Percentiles rank a stretch among this genome's conserved stretches.
Conservation (phyloP, 2,329 filamentous ascomycete species). For the Exophiala dermatitidis region DNA sequence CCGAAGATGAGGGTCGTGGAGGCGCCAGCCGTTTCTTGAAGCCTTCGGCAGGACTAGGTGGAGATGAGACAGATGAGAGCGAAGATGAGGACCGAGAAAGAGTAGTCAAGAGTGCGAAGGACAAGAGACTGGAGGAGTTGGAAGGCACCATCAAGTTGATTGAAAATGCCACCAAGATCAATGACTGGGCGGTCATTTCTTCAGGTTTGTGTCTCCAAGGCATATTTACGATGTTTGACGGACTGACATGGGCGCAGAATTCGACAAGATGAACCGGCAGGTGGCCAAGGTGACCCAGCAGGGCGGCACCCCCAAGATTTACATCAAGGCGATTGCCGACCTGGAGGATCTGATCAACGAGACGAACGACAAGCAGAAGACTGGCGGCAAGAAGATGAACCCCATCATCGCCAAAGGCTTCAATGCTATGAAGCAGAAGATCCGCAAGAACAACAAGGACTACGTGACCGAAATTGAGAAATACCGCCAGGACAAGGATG, state of each 20-base stretch:
- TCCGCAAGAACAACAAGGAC: constrained; percentile 98
- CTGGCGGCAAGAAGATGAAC: constrained; percentile 97
- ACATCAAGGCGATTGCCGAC: constrained; percentile 87
- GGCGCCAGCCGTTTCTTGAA: constrained; percentile 82
- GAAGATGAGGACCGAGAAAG: constrained; percentile 80
- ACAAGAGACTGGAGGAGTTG: constrained; percentile 92
- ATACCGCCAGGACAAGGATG: constrained; percentile 78
- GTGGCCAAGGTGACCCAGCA: constrained; percentile 69
- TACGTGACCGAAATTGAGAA: constrained; percentile 79
- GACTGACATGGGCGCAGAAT: constrained; percentile 52
- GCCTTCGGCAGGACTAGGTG: constrained; percentile 37
- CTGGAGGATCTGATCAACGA: constrained; percentile 93
- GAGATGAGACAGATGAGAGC: constrained; percentile 68
- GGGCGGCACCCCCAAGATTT: constrained; percentile 77
- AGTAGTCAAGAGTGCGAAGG: constrained; percentile 93
- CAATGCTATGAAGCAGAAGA: constrained; percentile 95
- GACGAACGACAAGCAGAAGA: constrained; percentile 89
- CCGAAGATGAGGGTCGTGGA: constrained; percentile 52
- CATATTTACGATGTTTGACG: neutral
- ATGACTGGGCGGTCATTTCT: constrained; percentile 91
- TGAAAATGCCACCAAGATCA: constrained; percentile 95
- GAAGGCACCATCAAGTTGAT: constrained; percentile 84
- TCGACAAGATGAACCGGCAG: constrained; percentile 88
- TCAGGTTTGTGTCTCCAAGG: constrained; percentile 54
- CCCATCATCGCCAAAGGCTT: constrained; percentile 87